These are phyloP conservation scores for Yamadazyma akitaensis DNA, from an alignment of 805 yeast genomes.

Conservation along the genomic window DNA sequence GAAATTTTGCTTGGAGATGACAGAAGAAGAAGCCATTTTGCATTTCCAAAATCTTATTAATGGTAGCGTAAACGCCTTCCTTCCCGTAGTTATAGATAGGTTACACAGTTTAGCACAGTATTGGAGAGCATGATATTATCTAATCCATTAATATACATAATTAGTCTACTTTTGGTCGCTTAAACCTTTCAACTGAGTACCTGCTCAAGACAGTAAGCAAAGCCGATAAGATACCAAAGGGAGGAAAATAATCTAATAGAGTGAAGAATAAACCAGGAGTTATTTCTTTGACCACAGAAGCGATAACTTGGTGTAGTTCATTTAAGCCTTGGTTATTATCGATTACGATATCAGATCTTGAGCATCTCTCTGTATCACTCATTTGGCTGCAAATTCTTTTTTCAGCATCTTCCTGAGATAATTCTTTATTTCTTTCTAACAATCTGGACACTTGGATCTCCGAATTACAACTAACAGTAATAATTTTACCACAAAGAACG, in stretches of 20 bases:
- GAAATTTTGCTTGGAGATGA: slow-evolving; percentile 87
- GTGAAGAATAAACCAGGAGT: slow-evolving; percentile 23
- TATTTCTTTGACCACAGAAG: slow-evolving; percentile 21
- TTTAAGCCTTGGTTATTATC: slow-evolving; percentile 48
- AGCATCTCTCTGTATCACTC: slow-evolving; percentile 54
- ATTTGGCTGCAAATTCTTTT: slow-evolving; percentile 77
- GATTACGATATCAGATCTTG: slow-evolving; percentile 62
- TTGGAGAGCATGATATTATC: slow-evolving; percentile 71
- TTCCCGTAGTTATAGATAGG: slow-evolving; percentile 94
- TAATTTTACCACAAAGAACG: slow-evolving; percentile 61
- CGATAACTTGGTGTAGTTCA: slow-evolving; percentile 21
- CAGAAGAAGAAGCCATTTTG: slow-evolving; percentile 92
- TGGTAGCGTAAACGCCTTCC: slow-evolving; percentile 87
- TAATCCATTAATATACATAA: background rate
- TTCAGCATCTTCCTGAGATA: slow-evolving; percentile 62
- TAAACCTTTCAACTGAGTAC: slow-evolving; percentile 19
- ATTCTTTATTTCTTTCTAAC: slow-evolving; percentile 60
- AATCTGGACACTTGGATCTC: slow-evolving; percentile 64
- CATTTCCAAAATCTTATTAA: slow-evolving; percentile 93
- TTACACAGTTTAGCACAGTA: slow-evolving; percentile 95
- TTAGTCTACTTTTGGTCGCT: background rate
- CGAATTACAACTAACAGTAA: slow-evolving; percentile 63
- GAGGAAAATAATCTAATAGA: slow-evolving; percentile 25
- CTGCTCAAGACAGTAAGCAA: slow-evolving; percentile 19
- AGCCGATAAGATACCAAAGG: slow-evolving; percentile 24